These are phyloP conservation scores for Termitomyces sp. DNA, from an alignment of 768 basidiomycete genomes.

Conservation along the genomic window DNA sequence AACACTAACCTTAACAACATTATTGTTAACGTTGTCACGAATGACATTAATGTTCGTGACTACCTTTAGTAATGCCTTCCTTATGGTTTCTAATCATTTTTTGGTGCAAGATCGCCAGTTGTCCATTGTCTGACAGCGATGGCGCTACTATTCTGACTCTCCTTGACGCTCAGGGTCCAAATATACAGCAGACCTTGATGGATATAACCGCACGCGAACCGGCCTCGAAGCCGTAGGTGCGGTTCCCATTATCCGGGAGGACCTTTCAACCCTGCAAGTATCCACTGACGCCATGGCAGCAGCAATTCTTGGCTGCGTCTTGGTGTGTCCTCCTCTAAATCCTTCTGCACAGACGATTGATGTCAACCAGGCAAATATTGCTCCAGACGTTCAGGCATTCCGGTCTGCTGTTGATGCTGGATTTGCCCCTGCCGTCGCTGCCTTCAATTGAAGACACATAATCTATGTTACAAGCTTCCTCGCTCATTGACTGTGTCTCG, in stretches of 20 bases:
- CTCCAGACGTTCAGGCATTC: slow-evolving; percentile 9
- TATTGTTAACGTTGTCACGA: slow-evolving; percentile 11
- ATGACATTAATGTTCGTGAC: slow-evolving; percentile 19
- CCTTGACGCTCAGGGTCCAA: slow-evolving; percentile 19
- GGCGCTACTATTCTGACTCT: slow-evolving; percentile 16
- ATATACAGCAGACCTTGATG: slow-evolving; percentile 17
- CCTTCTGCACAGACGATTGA: background rate
- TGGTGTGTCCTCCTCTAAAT: slow-evolving; percentile 13
- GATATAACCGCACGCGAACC: slow-evolving; percentile 19
- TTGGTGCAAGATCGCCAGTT: slow-evolving; percentile 12
- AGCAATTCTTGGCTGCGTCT: slow-evolving; percentile 18
- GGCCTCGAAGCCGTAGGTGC: slow-evolving; percentile 21
- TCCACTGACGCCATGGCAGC: slow-evolving; percentile 14
- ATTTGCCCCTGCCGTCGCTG: slow-evolving; percentile 17
- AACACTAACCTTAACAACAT: slow-evolving; percentile 13
- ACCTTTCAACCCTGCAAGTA: slow-evolving; percentile 20
- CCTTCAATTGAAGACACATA: background rate
- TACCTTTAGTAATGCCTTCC: background rate
- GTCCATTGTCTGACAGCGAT: slow-evolving; percentile 19
- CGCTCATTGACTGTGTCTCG: background rate
- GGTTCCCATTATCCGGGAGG: slow-evolving; percentile 21
- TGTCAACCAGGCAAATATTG: slow-evolving; percentile 14
- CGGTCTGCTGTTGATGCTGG: slow-evolving; percentile 10
- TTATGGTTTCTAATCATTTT: background rate
- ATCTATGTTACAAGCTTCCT: background rate